Base-by-base conservation (phyloP, 495 filamentous ascomycete species). In the Hypoxylon subgilvum region DNA sequence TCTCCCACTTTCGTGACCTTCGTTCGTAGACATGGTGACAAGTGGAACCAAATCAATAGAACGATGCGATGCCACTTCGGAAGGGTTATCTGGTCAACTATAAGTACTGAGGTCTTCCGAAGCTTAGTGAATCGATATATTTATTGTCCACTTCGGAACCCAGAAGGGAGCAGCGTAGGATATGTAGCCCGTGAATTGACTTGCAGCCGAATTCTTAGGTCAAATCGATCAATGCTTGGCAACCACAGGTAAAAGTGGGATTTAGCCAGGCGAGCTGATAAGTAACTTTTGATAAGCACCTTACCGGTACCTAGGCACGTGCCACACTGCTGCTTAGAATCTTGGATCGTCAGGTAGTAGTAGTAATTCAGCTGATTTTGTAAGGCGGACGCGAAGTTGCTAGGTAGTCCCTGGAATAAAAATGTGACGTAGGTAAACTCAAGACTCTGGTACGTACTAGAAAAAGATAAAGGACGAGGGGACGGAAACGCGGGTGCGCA, bases 1-100 rank as follows among this genome's bases (percentile, higher is more conserved):
- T 50, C 61, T 42, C 16, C 46, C 40, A 61, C 57, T 62, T 16
- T 65, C 67, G 41, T 67, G 68, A 10, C 58, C 64, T 63, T 73
- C 70, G 63, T 19, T 54, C 13, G 61, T 32, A 32, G 67, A 68
- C 66, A 69, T 71, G 38, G 27, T 59, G 16, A 18, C 16, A 6
- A 34, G n/a, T 41, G 13, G 9, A 2, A 4, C 13, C 34, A 16
- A 38, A n/a, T n/a, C n/a, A n/a, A n/a, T n/a, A n/a, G n/a, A 14
- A 4, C n/a, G 10, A 36, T 41, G 1, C 22, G 10, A 31, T 40
- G 8, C 17, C 8, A 38, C 4, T 9, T 8, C 8, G n/a, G 17
- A 40, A 7, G 32, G n/a, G 17, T 19, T 27, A n/a, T 5, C 12
- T 25, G 21, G 22, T 41, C 16, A 17, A 23, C 14, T 23, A 8